Conservation (phyloP, 2,329 filamentous ascomycete genomes). For the Seiridium cupressi region DNA sequence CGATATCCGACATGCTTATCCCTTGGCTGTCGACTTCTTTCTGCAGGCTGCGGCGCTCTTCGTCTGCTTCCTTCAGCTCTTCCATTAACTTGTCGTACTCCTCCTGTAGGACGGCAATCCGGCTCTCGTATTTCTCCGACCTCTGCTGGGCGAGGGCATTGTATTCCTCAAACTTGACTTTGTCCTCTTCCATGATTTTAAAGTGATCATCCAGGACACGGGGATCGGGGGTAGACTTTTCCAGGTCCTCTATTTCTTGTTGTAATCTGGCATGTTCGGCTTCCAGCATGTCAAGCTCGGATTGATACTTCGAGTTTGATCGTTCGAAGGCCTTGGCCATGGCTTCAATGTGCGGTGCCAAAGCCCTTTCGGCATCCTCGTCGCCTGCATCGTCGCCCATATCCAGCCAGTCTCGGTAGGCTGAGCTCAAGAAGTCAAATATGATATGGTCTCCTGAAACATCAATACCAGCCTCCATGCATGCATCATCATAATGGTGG, state of each 20-base stretch:
- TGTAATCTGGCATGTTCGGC: conserved; percentile 78
- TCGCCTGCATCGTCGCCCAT: conserved; percentile 88
- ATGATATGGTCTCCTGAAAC: conserved; percentile 89
- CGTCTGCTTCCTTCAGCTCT: conserved; percentile 77
- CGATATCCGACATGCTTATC: conserved; percentile 96
- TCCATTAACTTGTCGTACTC: conserved; percentile 76
- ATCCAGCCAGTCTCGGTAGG: conserved; percentile 90
- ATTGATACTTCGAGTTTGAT: conserved; percentile 79
- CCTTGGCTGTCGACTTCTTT: conserved; percentile 87
- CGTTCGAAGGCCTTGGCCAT: conserved; percentile 89
- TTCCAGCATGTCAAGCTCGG: conserved; percentile 83
- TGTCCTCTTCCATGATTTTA: conserved; percentile 92
- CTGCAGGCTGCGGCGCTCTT: conserved; percentile 77
- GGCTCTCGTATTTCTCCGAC: conserved; percentile 82
- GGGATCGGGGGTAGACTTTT: conserved; percentile 82
- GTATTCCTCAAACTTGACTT: conserved; percentile 92
- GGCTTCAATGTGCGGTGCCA: conserved; percentile 78
- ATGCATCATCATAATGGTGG: conserved; percentile 86
- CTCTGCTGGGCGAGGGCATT: conserved; percentile 81
- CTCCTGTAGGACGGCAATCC: conserved; percentile 78
- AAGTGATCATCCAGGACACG: conserved; percentile 84
- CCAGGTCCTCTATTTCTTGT: conserved; percentile 84
- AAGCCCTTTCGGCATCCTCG: conserved; percentile 74
- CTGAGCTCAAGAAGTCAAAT: conserved; percentile 85
- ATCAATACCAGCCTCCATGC: conserved; percentile 82